A percentile compares a stretch with the other conserved stretches of the same genome.
phyloP scores from a whole-genome alignment of 2,329 filamentous ascomycete genomes.

The Colletotrichum godetiae region DNA sequence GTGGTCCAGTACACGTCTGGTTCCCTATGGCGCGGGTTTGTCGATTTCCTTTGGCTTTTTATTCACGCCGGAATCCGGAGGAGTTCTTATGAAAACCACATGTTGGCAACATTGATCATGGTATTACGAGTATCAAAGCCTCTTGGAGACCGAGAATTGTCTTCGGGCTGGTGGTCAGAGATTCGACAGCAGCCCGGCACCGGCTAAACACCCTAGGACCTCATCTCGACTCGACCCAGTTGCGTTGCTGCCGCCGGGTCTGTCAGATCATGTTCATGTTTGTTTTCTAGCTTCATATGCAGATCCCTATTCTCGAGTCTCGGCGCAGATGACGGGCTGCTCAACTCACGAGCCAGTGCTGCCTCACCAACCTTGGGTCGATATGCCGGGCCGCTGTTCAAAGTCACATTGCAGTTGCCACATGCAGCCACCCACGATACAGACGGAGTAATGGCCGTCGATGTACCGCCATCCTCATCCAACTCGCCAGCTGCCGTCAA shows the following conservation, averaged over 20 bases:
- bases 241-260: not conserved
- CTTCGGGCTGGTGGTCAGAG: slow-evolving; percentile 7
- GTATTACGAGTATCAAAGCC: not conserved
- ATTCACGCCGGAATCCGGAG: not conserved
- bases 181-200: not conserved
- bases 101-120: not conserved
- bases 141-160: not conserved
- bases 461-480: not conserved
- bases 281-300: not conserved
- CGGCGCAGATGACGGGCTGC: not conserved
- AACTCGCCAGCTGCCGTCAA: not conserved
- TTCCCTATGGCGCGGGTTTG: not conserved
- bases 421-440: slow-evolving; percentile 26
- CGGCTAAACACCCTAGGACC: not conserved
- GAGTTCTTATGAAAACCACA: not conserved
- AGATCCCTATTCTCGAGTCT: not conserved
- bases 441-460: not conserved
- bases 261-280: slow-evolving; percentile 14
- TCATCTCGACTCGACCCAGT: not conserved
- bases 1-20: not conserved
- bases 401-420: slow-evolving; percentile 22
- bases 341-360: not conserved
- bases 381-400: not conserved
- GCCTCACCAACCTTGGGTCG: not conserved
- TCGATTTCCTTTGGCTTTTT: not conserved